Conservation (phyloP, 495 filamentous ascomycete species). For the Penicillium lagena region DNA sequence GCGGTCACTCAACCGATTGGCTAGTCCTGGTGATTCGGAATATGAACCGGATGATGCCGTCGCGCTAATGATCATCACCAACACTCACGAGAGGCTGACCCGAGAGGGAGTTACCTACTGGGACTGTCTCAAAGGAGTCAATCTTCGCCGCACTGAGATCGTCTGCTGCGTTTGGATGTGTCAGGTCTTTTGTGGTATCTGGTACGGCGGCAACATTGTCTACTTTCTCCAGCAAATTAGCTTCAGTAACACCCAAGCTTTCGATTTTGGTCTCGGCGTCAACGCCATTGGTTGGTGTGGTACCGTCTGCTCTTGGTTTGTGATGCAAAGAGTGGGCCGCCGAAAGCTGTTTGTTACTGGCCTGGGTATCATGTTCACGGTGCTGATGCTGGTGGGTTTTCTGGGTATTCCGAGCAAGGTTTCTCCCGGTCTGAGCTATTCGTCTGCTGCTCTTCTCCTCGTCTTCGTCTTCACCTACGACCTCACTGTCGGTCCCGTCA, state of each 20-base stretch:
- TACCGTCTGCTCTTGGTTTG: constrained; percentile 43
- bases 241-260: constrained; percentile 18
- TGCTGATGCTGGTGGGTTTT: constrained; percentile 60
- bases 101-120: constrained; percentile 47
- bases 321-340: constrained; percentile 10
- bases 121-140: constrained; percentile 65
- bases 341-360: constrained; percentile 29
- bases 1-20: constrained; percentile 27
- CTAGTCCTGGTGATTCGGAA: constrained; percentile 10
- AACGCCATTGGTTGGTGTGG: constrained; percentile 41
- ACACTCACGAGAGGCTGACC: constrained; percentile 56
- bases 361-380: constrained; percentile 53
- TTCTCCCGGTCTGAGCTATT: constrained; percentile 44
- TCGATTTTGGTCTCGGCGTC: no score
- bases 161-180: constrained; percentile 72
- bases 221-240: constrained; percentile 54
- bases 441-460: constrained; percentile 44
- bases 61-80: constrained; percentile 48
- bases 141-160: constrained; percentile 65
- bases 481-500: constrained; percentile 55
- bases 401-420: constrained; percentile 44
- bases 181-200: constrained; percentile 67
- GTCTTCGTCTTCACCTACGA: constrained; percentile 53
- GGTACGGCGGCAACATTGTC: constrained; percentile 68
- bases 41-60: constrained; percentile 6